Base-by-base conservation (phyloP, 1,139 yeast genomes). In the Candida buenavistaensis region DNA sequence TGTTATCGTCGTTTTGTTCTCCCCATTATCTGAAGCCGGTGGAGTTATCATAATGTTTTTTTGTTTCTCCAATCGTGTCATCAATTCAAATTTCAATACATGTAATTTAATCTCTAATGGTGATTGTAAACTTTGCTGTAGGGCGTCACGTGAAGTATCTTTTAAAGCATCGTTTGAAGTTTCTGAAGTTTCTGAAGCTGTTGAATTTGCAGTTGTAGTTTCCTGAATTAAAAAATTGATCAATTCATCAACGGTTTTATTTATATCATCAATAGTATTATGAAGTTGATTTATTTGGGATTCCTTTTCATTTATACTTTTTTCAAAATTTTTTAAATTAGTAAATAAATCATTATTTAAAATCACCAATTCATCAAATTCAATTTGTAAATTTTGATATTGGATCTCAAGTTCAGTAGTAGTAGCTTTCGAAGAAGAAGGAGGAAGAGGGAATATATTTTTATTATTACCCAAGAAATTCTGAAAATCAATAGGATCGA, bases 281-380 rank as follows among this genome's bases (percentile, higher is more conserved):
- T 50, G 47, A 11, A 50, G 28, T 14, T 48, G 40, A 4, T 41
- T 41, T 2, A 60, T 30, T 17, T 45, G 48, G 4, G 26, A 30
- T 22, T 66, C 67, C 37, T 63, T 57, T 12, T 52, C 50, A 15
- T 52, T 51, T 10, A 62, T 39, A 30, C 58, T 58, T n/a, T 45
- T 37, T 37, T 68, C 64, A 40, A 64, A 65, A 2, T 47, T 50
- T 39, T 67, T 72, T 26, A 69, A 51, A 37, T 54, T 68, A 9
- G 52, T 48, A 40, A 64, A 64, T 29, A 70, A 51, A 32, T 69
- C 75, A 36, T 68, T 64, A 38, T 69, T 67, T 20, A 70, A 35
- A 17, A 54, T 52, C 39, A 52, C 56, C 4, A 65, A 51, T 35
- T 68, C 74, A 28, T 65, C 62, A 35, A 64, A 64, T 34, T 62